Evolutionary conservation across 2,329 filamentous ascomycete species (phyloP), one percentile per base, ranked within the genome.

Genomic region (Daldinia sp.): DNA sequence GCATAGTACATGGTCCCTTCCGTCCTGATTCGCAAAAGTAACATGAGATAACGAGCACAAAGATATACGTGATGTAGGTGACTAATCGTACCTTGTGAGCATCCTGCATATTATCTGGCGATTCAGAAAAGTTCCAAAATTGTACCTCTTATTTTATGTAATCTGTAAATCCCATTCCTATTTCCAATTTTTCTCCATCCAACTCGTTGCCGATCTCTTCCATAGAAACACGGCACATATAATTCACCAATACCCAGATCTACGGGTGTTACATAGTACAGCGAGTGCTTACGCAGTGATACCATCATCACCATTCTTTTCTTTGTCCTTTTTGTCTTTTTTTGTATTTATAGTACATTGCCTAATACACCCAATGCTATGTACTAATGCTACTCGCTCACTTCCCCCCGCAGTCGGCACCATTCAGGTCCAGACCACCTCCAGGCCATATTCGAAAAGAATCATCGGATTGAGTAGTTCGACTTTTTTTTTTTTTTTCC

Each of bases 381-480:
- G 7, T 35, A 9, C 33, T 35, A 9, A 35, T 10, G 33, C 33
- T 50, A 50, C 46, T 12, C 20, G 18, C 33, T 35, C 33, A 28
- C 28, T 53, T 20, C 15, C 50, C 51, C 28, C 57, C 37, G 51
- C 51, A 50, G 23, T 50, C 13, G 46, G 23, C 23, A n/a, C 26
- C 15, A 53, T 39, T 18, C 7, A 23, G 20, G 30, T 37, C 33
- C 10, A 54, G 18, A 35, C 33, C 33, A 37, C 7, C 15, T 35
- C 48, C 48, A 51, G 28, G 7, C 48, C 15, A 18, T 15, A 35
- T n/a, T 30, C 44, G 18, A 18, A 63, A 35, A 57, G 13, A 44
- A 30, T 54, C 15, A 30, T 30, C 46, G 30, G 54, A 56, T 65
- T 42, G 33, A 65, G 48, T 51, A 51, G 50, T 54, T 64, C 9